These are phyloP conservation scores for Ophiostoma sp. DNA, from an alignment of 2,329 filamentous ascomycete species.

Conservation along the genomic window DNA sequence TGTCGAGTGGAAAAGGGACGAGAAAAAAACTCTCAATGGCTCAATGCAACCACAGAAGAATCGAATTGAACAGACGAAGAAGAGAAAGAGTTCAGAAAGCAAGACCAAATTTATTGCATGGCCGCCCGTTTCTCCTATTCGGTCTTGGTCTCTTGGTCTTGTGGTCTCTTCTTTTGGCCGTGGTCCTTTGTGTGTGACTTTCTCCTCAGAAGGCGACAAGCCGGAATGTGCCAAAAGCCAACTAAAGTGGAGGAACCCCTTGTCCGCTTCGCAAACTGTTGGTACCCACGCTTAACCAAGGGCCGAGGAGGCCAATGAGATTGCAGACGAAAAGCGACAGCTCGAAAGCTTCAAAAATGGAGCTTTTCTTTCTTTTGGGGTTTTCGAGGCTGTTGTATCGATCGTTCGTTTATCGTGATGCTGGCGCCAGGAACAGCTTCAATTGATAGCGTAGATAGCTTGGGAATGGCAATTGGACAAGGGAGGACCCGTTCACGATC, in stretches of 20 bases:
- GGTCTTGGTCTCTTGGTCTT: neutral
- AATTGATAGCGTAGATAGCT: conserved; percentile 14
- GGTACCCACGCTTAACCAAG: neutral
- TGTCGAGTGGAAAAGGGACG: neutral
- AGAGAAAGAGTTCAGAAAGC: neutral
- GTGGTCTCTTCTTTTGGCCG: neutral
- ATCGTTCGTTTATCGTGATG: neutral
- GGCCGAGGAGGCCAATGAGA: conserved; percentile 14
- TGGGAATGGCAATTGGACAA: neutral
- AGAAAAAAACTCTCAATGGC: neutral
- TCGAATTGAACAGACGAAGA: neutral
- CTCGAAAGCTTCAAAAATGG: neutral
- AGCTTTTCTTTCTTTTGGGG: neutral
- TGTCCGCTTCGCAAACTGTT: neutral
- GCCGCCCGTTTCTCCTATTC: neutral
- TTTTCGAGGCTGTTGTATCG: neutral
- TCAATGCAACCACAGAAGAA: neutral
- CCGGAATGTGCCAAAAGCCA: neutral
- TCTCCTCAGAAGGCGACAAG: neutral
- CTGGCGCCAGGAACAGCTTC: neutral
- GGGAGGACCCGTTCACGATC: neutral
- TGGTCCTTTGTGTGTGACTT: neutral
- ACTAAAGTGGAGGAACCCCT: neutral
- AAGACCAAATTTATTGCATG: neutral
- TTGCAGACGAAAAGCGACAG: neutral